Evolutionary conservation across 176 grass and related monocot genomes (phyloP).

Genomic region (Rhynchospora pubera): DNA sequence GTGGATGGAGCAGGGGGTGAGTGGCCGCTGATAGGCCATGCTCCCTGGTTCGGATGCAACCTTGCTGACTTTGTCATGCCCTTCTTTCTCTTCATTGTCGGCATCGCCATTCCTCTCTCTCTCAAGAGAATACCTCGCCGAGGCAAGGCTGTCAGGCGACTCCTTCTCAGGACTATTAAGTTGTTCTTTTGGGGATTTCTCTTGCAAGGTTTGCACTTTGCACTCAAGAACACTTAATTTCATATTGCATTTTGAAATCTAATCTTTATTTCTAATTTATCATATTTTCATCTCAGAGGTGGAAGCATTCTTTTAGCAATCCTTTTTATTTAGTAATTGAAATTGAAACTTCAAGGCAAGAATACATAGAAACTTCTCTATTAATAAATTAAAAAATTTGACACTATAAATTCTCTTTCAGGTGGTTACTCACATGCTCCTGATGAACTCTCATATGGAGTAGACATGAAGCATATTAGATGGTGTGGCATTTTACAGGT

Average conservation of each 20-base stretch:
- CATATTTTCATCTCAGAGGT: neutral
- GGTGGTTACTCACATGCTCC: conserved; percentile 91
- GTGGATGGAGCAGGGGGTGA: conserved; percentile 84
- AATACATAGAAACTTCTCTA: neutral
- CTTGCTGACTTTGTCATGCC: conserved; percentile 97
- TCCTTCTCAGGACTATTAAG: conserved; percentile 63
- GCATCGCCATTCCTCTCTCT: conserved; percentile 89
- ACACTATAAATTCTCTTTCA: conserved; percentile 17
- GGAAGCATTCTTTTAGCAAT: neutral
- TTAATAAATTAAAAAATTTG: neutral
- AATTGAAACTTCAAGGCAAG: neutral
- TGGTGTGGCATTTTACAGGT: conserved; percentile 96
- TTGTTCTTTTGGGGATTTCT: conserved; percentile 68
- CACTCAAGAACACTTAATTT: no score
- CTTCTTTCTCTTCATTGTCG: conserved; percentile 95
- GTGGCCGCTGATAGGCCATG: conserved; percentile 84
- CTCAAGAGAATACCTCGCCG: conserved; percentile 83
- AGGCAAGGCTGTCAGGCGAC: conserved; percentile 46
- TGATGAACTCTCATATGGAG: conserved; percentile 57
- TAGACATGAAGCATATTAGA: conserved; percentile 77
- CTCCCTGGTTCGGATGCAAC: conserved; percentile 87
- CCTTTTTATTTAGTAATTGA: neutral
- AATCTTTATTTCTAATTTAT: neutral
- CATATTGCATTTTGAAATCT: neutral
- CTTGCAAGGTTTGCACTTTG: no score